Base-by-base conservation (phyloP, 1,139 yeast species). In the Geotrichum carabidarum region DNA sequence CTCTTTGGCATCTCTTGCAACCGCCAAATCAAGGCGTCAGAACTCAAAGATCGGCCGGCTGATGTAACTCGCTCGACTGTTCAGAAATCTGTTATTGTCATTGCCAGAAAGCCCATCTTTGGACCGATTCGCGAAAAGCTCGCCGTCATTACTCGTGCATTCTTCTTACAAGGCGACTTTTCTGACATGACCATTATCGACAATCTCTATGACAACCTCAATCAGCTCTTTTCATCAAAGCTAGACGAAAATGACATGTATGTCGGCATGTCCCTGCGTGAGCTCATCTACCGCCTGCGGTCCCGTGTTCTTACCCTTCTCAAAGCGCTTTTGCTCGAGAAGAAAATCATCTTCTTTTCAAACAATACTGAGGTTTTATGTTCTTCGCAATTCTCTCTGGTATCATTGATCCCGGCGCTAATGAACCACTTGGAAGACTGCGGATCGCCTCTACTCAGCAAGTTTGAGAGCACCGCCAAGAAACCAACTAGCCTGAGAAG, bases 1-100 rank as follows among this genome's bases (percentile, higher is more conserved):
- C 71, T 90, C 14, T 93, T 93, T 75, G 99, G 96, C 0, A 87
- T 96, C 60, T 86, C 96, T 0, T 93, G 99, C 70, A 90, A 91
- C 31, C 77, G 96, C 47, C 98, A 93, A 69, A 79, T 90, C 45
- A 78, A 80, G 54, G 76, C 87, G 1, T 78, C 80, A 36, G 85
- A 84, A 38, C 73, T 93, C 54, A 65, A 79, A 32, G 78, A 77
- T 53, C 73, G 79, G 56, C 79, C 83, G 56, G 77, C 78, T 30
- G 93, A 86, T 60, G 81, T 88, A 37, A 90, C 96, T 4, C 74
- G 99, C 54, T 86, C 96, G 2, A 84, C 91, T 1, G 93, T 93
- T 2, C 99, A 93, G 65, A 93, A 93, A 66, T 86, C 96, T 0
- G 80, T 93, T 41, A 96, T 93, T 11, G 88, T 93, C n/a, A 79